Conservation (phyloP, 441 rosid genomes). For the Theobroma grandiflorum region DNA sequence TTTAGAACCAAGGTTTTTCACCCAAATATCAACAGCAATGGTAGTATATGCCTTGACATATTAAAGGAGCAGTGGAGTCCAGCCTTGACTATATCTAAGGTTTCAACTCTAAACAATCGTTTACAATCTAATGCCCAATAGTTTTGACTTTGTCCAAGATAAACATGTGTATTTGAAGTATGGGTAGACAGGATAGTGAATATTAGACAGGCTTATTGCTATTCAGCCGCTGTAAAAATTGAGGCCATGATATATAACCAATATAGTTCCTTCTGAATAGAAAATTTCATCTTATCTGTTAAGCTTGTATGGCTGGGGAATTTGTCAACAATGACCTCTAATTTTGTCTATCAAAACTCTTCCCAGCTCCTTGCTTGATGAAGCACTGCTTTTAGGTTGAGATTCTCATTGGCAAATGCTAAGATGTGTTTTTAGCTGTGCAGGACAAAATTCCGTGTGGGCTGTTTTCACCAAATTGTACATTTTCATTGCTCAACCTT, state of each 20-base stretch:
- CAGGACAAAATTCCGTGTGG: not conserved
- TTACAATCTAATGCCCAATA: not conserved
- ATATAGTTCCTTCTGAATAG: not conserved
- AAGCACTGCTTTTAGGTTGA: constrained; percentile 4
- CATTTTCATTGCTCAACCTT: not conserved
- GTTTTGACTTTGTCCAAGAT: constrained; percentile 1
- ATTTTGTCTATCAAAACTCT: not conserved
- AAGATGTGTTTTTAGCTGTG: not conserved
- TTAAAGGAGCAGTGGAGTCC: constrained; percentile 43
- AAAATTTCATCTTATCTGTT: not conserved
- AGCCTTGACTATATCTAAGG: constrained; percentile 43
- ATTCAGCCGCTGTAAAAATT: not conserved
- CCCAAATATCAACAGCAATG: constrained; percentile 42
- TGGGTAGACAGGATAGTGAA: not conserved
- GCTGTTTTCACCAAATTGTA: not conserved
- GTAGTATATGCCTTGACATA: constrained; percentile 41
- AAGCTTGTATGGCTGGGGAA: not conserved
- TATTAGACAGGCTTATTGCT: not conserved
- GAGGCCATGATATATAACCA: not conserved
- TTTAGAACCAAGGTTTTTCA: constrained; percentile 43
- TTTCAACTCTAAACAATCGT: constrained; percentile 6
- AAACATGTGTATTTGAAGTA: not conserved
- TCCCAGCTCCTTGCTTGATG: not conserved
- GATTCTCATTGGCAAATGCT: not conserved
- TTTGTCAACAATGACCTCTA: not conserved